Evolutionary conservation across 2,329 filamentous ascomycete species (phyloP).

Genomic region (Venturia carpophila): DNA sequence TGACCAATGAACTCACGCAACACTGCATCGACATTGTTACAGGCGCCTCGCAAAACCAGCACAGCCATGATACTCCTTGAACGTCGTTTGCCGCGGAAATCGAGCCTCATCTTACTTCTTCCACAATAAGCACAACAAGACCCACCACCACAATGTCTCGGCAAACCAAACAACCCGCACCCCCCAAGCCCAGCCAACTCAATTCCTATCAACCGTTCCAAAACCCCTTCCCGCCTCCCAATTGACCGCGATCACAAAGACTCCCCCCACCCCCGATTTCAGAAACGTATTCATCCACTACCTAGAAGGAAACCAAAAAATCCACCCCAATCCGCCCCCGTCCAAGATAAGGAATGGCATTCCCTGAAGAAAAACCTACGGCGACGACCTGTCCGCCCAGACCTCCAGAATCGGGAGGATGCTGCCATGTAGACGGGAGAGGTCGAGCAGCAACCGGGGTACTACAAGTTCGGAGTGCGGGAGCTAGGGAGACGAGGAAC

Average conservation of each 20-base stretch:
- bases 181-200: background rate
- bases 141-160: background rate
- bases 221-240: background rate
- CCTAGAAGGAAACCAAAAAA: background rate
- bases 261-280: background rate
- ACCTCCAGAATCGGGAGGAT: background rate
- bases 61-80: background rate
- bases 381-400: background rate
- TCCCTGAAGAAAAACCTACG: background rate
- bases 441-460: no score
- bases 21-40: background rate
- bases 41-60: background rate
- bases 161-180: background rate
- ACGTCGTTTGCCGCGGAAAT: background rate
- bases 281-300: background rate
- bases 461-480: no score
- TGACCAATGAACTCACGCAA: background rate
- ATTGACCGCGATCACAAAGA: background rate
- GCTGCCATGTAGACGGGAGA: background rate
- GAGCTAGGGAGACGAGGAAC: no score
- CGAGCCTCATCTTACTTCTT: background rate
- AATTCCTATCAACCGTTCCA: background rate
- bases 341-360: background rate
- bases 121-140: background rate
- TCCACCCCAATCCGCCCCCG: background rate